These are phyloP conservation scores for Eleusine coracana DNA, from an alignment of 176 grass and related monocot genomes.

Conservation along the genomic window DNA sequence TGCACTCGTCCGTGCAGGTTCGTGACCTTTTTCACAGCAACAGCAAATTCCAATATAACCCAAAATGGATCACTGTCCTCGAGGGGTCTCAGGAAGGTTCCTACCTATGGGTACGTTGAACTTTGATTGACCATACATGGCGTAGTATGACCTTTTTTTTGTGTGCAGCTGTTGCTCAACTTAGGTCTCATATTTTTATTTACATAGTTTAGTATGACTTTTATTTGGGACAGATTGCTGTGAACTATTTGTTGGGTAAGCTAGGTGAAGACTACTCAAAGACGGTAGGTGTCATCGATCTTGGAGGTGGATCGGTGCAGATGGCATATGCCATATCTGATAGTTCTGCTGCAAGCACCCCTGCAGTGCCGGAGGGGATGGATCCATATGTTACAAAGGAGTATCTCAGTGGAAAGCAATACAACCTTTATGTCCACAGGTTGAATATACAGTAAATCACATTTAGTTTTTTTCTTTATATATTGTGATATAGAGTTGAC, in stretches of 20 bases:
- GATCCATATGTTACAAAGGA: constrained; percentile 50
- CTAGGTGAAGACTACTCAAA: constrained; percentile 54
- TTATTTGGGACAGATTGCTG: constrained; percentile 24
- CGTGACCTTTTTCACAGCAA: constrained; percentile 43
- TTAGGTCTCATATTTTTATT: too few relatives aligned
- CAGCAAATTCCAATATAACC: constrained; percentile 29
- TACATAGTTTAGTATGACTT: too few relatives aligned
- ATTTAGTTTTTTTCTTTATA: too few relatives aligned
- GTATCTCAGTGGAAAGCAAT: constrained; percentile 40
- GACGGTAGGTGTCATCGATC: constrained; percentile 45
- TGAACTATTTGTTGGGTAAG: constrained; percentile 58
- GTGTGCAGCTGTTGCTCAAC: too few relatives aligned
- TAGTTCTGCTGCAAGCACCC: constrained; percentile 43
- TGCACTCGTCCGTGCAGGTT: constrained; percentile 6
- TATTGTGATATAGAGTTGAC: too few relatives aligned
- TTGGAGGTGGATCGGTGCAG: constrained; percentile 27
- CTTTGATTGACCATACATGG: too few relatives aligned
- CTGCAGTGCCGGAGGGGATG: constrained; percentile 3
- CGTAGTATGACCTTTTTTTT: too few relatives aligned
- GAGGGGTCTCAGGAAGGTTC: constrained; percentile 60
- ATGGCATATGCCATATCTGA: constrained; percentile 57
- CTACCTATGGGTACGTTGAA: constrained; percentile 51
- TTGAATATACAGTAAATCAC: neutral
- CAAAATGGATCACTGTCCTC: constrained; percentile 35
- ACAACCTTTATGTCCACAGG: constrained; percentile 62